Conservation (phyloP, 768 basidiomycete genomes). For the Lactarius deliciosus region DNA sequence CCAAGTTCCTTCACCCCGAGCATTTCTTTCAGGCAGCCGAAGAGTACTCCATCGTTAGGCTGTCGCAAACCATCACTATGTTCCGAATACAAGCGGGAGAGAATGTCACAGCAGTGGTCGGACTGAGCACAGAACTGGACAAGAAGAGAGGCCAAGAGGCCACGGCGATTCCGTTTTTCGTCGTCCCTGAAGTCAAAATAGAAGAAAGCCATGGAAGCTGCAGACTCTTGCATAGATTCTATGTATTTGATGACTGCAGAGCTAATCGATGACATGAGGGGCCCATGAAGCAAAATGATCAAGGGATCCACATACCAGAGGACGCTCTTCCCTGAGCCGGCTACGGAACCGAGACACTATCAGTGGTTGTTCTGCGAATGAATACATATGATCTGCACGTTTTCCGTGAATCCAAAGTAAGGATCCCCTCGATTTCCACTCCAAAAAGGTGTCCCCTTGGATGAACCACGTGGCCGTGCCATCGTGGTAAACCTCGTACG, state of each 20-base stretch:
- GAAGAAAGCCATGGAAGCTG: background rate
- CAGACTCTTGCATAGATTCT: background rate
- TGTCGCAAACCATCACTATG: background rate
- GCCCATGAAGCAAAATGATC: no score
- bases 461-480: background rate
- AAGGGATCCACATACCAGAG: background rate
- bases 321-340: background rate
- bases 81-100: background rate
- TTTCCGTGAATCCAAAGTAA: constrained; percentile 5
- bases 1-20: background rate
- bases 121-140: background rate
- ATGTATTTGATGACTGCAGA: background rate
- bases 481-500: background rate
- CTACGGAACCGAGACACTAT: background rate
- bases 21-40: background rate
- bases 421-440: background rate
- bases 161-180: background rate
- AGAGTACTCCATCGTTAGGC: background rate
- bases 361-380: background rate
- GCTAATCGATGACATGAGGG: background rate
- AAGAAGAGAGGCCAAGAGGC: background rate
- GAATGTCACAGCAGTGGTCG: background rate
- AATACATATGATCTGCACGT: background rate
- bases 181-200: background rate
- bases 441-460: background rate